phyloP scores from a whole-genome alignment of 2,329 filamentous ascomycete species.

The Aspergillaceae sp. region DNA sequence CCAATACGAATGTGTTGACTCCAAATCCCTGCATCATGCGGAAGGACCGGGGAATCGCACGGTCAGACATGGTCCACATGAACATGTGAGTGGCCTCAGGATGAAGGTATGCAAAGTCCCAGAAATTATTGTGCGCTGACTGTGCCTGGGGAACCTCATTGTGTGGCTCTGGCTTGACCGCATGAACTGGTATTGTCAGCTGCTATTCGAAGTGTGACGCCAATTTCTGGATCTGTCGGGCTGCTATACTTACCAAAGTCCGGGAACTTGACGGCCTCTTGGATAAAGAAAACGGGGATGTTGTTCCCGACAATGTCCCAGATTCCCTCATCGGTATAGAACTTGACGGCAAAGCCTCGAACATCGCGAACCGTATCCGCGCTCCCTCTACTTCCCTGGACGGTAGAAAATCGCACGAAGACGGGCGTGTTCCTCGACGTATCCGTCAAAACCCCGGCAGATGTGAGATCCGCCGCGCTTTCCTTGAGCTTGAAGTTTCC shows the following conservation, averaged over 20 bases:
- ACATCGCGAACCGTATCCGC: slow-evolving; percentile 72
- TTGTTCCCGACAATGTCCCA: slow-evolving; percentile 69
- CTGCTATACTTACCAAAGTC: slow-evolving; percentile 42
- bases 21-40: slow-evolving; percentile 33
- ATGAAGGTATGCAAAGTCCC: slow-evolving; percentile 30
- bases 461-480: slow-evolving; percentile 54
- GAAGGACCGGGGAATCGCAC: slow-evolving; percentile 27
- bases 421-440: slow-evolving; percentile 55
- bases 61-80: slow-evolving; percentile 27
- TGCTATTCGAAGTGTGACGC: background rate
- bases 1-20: slow-evolving; percentile 26
- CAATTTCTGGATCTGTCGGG: background rate
- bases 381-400: slow-evolving; percentile 60
- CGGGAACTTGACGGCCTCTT: slow-evolving; percentile 66
- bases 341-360: slow-evolving; percentile 65
- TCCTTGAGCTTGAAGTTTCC: slow-evolving; percentile 59
- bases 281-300: slow-evolving; percentile 66
- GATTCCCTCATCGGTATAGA: slow-evolving; percentile 67
- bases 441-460: slow-evolving; percentile 58
- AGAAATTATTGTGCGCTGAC: slow-evolving; percentile 45
- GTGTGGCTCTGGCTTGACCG: slow-evolving; percentile 34
- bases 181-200: slow-evolving; percentile 17
- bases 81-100: slow-evolving; percentile 26
- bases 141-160: slow-evolving; percentile 44
- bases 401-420: slow-evolving; percentile 66